Evolutionary conservation across 805 yeast genomes (phyloP), one percentile per base, ranked within the genome.

Genomic region (Barnettozyma vustinii): DNA sequence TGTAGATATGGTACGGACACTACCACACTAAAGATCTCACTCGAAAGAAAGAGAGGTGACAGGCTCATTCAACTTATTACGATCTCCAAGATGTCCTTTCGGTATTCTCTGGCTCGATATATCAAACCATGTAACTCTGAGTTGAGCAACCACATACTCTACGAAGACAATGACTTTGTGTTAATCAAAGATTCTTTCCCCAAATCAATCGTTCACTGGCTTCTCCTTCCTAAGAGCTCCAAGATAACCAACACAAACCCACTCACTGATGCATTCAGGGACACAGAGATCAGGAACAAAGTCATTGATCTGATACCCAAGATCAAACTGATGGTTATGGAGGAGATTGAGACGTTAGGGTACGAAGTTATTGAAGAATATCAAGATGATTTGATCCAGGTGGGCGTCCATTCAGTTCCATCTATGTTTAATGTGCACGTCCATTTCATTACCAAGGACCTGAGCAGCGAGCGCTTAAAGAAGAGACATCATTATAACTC

Each of bases 401-500:
- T 74, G 9, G 92, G 95, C 0, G 73, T 86, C 23, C 96, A 87
- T 64, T 64, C 85, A 5, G 74, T 74, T 2, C 96, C 96, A 3
- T 82, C 90, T 1, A 61, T 87, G 74, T 65, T 64, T 37, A 85
- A 87, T 60, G 57, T 87, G 41, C 96, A 87, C 58, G 68, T 87
- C 18, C 96, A 87, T 66, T 79, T 87, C 21, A 71, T 87, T 43
- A 80, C 90, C 0, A 70, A 67, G 44, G 96, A 87, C 63, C 75
- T 83, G 57, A 57, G 69, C 54, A 77, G 86, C 9, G 66, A 66
- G 0, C 58, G 70, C 23, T 48, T 87, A 67, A 87, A 85, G 61
- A 70, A 80, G 55, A 77, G 74, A 51, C 74, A 71, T 48, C 96
- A 87, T 63, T 87, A 79, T 63, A 82, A 82, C 59, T 81, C 90